These are phyloP conservation scores for Byssothecium circinans DNA, from an alignment of 2,329 filamentous ascomycete genomes.

Conservation along the genomic window DNA sequence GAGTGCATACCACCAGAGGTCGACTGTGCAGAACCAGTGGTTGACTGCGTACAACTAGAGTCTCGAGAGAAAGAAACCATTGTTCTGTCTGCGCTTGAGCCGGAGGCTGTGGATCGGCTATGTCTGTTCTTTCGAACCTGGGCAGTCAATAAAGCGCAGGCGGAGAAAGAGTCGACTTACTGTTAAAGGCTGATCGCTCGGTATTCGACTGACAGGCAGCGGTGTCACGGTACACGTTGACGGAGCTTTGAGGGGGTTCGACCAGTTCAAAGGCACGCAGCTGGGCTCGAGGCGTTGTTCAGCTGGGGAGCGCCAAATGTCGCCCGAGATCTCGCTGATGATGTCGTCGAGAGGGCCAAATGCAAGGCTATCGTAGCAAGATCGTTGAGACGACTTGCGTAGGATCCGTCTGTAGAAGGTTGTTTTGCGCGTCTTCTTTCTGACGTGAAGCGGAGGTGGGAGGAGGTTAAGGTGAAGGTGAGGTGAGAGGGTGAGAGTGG, in stretches of 20 bases:
- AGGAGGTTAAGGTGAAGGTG: conserved; percentile 18
- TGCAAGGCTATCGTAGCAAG: conserved; percentile 6
- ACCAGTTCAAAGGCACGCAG: conserved; percentile 20
- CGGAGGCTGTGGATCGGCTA: conserved; percentile 33
- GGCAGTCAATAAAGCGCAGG: neutral
- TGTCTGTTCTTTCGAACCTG: conserved; percentile 32
- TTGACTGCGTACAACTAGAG: conserved; percentile 13
- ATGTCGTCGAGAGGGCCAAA: conserved; percentile 39
- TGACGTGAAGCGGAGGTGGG: conserved; percentile 33
- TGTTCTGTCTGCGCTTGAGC: conserved; percentile 21
- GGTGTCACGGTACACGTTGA: conserved; percentile 28
- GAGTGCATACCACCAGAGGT: conserved; percentile 5
- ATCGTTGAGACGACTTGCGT: conserved; percentile 22
- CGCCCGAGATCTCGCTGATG: conserved; percentile 35
- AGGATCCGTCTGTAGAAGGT: conserved; percentile 28
- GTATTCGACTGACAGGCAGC: conserved; percentile 32
- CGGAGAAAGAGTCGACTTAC: conserved; percentile 6
- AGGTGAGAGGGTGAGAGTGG: conserved; percentile 13
- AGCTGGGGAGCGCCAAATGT: conserved; percentile 28
- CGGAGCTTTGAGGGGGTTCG: conserved; percentile 19
- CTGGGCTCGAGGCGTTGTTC: conserved; percentile 12
- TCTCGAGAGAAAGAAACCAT: conserved; percentile 16
- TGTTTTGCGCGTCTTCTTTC: conserved; percentile 30
- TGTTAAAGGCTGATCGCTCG: conserved; percentile 33
- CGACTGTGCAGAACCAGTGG: conserved; percentile 1